Base-by-base conservation (phyloP, 441 rosid genomes). In the Pelargonium myrrhifolium region DNA sequence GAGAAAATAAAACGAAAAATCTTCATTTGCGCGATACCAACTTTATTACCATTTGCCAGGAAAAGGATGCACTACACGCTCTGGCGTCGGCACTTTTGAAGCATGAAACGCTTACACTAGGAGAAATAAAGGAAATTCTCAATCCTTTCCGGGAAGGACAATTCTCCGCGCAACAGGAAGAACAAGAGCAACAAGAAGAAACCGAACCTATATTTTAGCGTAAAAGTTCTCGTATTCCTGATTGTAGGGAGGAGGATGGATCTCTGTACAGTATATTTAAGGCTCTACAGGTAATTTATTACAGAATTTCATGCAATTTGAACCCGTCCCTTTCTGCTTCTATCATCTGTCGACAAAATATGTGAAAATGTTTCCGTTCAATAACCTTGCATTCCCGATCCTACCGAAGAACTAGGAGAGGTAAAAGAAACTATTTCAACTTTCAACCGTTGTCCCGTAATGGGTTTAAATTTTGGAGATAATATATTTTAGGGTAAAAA, bases 81-180 rank as follows among this genome's bases (percentile, higher is more conserved):
- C 75, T 91, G 72, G 97, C 97, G 65, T 89, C 72, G 62, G 94
- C 97, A n/a, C 99, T 91, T 72, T 74, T 91, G 69, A 97, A 91
- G 81, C 85, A 79, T 40, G 99, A 91, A 71, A 94, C 99, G 43
- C 89, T 94, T 2, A 80, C 71, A 1, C 80, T 90, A 9, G 97
- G 91, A 75, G 94, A 94, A 51, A 88, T 91, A 69, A 89, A 87
- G 81, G 87, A 91, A 10, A 79, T 84, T 74, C 92, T 94, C 69
- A 87, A 76, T 67, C 97, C 97, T 18, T 75, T 76, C n/a, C 77
- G 77, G 59, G 91, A 82, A 75, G 84, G 79, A 61, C 81, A 80
- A 70, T 79, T 85, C 22, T 45, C 85, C 0, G 96, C 84, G 81
- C 88, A 76, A 71, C 90, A 83, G 75, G 73, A 82, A 79, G 82